A percentile compares a stretch with the other conserved stretches of the same genome.
These are phyloP conservation scores for Cladobotryum protrusum DNA, from an alignment of 2,329 filamentous ascomycete genomes.

Conservation along the genomic window DNA sequence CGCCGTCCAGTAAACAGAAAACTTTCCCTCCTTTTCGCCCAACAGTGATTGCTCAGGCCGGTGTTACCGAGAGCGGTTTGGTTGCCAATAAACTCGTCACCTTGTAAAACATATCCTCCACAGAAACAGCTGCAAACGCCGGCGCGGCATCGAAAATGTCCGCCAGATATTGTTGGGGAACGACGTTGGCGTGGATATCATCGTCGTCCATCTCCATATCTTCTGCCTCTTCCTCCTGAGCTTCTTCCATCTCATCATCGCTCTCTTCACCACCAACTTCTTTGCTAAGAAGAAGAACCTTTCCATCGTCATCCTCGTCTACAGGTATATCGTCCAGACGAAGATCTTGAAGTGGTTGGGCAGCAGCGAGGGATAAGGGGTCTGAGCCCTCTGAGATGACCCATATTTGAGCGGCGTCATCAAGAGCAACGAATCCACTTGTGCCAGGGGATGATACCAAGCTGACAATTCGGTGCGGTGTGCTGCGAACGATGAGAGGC, in stretches of 20 bases:
- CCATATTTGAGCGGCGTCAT: constrained; percentile 69
- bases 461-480: constrained; percentile 56
- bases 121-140: constrained; percentile 62
- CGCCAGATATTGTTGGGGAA: constrained; percentile 61
- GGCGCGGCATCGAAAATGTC: constrained; percentile 65
- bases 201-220: constrained; percentile 41
- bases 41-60: constrained; percentile 6
- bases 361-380: constrained; percentile 44
- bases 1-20: background rate
- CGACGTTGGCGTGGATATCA: constrained; percentile 52
- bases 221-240: constrained; percentile 31
- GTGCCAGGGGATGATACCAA: constrained; percentile 58
- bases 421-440: constrained; percentile 69
- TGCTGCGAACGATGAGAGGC: constrained; percentile 52
- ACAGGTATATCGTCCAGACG: constrained; percentile 37
- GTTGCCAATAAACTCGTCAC: constrained; percentile 56
- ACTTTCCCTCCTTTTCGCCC: background rate
- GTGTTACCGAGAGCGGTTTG: constrained; percentile 38
- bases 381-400: constrained; percentile 54
- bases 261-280: constrained; percentile 38
- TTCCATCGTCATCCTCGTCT: constrained; percentile 21
- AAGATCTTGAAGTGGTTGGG: constrained; percentile 50
- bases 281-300: constrained; percentile 29
- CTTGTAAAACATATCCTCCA: constrained; percentile 71
- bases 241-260: constrained; percentile 35